Base-by-base conservation (phyloP, 2,329 filamentous ascomycete species). In the Aureobasidium sp. region DNA sequence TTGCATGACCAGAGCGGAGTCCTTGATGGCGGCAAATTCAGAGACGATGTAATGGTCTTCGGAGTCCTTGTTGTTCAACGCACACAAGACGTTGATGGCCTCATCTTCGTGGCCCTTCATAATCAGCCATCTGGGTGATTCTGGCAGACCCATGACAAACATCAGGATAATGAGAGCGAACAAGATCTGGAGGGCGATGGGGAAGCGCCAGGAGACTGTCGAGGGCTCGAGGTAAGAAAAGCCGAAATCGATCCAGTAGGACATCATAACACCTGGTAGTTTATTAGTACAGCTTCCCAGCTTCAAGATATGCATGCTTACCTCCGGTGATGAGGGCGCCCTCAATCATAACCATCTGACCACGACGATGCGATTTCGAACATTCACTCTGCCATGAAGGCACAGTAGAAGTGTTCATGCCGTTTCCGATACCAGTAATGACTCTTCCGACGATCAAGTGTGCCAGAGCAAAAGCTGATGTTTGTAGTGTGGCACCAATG, bases 121-220 rank as follows among this genome's bases (percentile, higher is more conserved):
- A 29, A 85, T 78, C 7, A 85, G 74, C 80, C 82, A 83, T 50
- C 82, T 76, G 3, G 81, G 81, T 0, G 79, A 82, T 66, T 83
- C 81, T 3, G 80, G 80, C 1, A 82, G 73, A n/a, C 73, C 71
- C 62, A 80, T 70, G 48, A 81, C 73, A 52, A 77, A 76, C 12
- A 63, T 66, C 47, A 81, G 72, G 22, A 82, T 81, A 27, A 81
- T 70, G 3, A 78, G 62, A 0, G 80, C 79, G 63, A 83, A 83
- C 62, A 81, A 66, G 62, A 81, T 79, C 68, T 83, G 81, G 67
- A 82, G 79, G 7, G 78, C 80, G 56, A 83, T 75, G 0, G 81
- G 81, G 64, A 83, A 80, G 49, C 81, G 75, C 81, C 81, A 83
- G 33, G 77, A 70, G 19, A 78, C 72, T 14, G 73, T 71, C 58